Base-by-base conservation (phyloP, 2,329 filamentous ascomycete genomes). In the Metarhizium album region DNA sequence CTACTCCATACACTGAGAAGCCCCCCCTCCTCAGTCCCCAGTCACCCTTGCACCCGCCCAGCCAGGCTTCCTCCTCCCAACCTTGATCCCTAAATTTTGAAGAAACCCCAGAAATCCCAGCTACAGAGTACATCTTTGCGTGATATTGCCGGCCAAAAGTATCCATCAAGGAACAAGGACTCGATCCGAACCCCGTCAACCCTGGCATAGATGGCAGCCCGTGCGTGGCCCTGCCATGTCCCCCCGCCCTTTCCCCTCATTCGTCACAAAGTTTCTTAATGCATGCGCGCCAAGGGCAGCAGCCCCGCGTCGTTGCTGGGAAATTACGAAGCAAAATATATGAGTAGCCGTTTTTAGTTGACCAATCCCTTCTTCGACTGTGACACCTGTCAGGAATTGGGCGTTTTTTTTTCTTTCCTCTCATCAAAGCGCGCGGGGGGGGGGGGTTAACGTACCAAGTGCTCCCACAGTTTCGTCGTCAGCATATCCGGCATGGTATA, bases 381-480 rank as follows among this genome's bases (percentile, higher is more conserved):
- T 49, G 29, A 24, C 40, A 43, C 13, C 40, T 27, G 40, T 43
- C 4, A 31, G 6, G 0, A 14, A 2, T 14, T 40, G 43, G 9
- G 22, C 2, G 8, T n/a, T 23, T 5, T 5, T 43, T 9, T 8
- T 24, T 24, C 20, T 9, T 13, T 35, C 3, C 27, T 8, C 22
- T n/a, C 16, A 27, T 7, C 42, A 2, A 13, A 20, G 37, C 20
- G 5, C n/a, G 7, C 6, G 14, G 37, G 9, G 16, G 14, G 37
- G 6, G 3, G 14, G 6, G 37, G 2, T 9, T 40, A 38, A 66
- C 69, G 66, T 66, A 76, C 77, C 59, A 82, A 64, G 65, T 93
- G 94, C 54, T 96, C 91, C 91, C 91, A 97, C 53, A 98, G 83
- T 82, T 89, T 90, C 69, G 93, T 94, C 65, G 93, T 86, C 37